Evolutionary conservation across 1,139 yeast species (phyloP), one percentile per base, ranked within the genome.

Genomic region (Protomyces macrosporus): DNA sequence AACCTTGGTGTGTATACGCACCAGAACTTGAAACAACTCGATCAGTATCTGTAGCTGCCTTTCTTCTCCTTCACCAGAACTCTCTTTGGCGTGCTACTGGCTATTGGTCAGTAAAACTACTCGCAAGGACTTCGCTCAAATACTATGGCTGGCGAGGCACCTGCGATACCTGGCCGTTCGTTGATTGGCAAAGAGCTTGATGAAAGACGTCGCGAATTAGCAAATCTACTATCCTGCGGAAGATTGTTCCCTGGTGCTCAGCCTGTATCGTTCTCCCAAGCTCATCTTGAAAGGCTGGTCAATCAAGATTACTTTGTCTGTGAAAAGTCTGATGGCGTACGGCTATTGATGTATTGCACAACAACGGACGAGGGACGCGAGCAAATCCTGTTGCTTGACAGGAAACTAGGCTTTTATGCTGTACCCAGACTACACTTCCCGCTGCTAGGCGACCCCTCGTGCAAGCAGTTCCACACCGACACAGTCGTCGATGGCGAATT

Each of bases 401-500:
- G 99, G 71, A 95, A 87, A 69, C 89, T 90, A 72, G 95, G 91
- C 68, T 93, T 86, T 73, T 88, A 82, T 71, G 82, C 85, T 74
- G 82, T 93, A 14, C 91, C 66, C 35, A 42, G 88, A 63, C 84
- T 93, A 69, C 96, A 90, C 74, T 90, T 93, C 75, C 98, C 98
- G 0, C 73, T 78, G 32, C 76, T 79, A 34, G 83, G 82, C 50
- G 82, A 81, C 53, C 35, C 60, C 12, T 50, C 65, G 23, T 51
- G 55, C 53, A 53, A 58, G 42, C 33, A 45, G 23, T 63, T 35
- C 54, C 97, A 90, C 70, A 88, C 86, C 68, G 97, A 96, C 1
- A 88, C 97, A 0, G 77, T 95, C 14, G 80, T 95, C 14, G 99
- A 95, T 73, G 98, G 98, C 2, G 99, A 95, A 75, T 80, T 95